A percentile compares a stretch with the other conserved stretches of the same genome.
These are phyloP conservation scores for Byssoonygena ceratinophila DNA, from an alignment of 2,329 filamentous ascomycete genomes.

Conservation along the genomic window DNA sequence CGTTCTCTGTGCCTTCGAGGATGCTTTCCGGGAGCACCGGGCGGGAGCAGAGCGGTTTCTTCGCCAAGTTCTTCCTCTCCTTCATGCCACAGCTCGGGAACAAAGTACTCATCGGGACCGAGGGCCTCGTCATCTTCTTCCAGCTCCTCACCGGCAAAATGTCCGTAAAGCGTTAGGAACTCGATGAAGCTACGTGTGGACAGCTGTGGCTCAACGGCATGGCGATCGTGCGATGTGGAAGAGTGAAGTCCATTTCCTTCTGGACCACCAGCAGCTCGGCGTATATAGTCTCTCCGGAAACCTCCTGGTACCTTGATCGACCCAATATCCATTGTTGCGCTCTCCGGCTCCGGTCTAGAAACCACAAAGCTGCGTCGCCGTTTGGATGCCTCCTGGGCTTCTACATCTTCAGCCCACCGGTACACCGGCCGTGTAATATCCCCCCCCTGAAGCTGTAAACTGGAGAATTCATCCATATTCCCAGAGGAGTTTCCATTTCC, in stretches of 20 bases:
- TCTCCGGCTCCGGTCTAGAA: slow-evolving; percentile 65
- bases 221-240: slow-evolving; percentile 30
- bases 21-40: slow-evolving; percentile 56
- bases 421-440: slow-evolving; percentile 94
- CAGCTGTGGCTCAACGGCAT: slow-evolving; percentile 46
- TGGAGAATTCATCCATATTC: slow-evolving; percentile 73
- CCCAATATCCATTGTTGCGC: slow-evolving; percentile 72
- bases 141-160: slow-evolving; percentile 93
- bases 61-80: slow-evolving; percentile 70
- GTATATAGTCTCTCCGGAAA: slow-evolving; percentile 80
- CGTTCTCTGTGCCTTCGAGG: slow-evolving; percentile 68
- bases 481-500: slow-evolving; percentile 23
- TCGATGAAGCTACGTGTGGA: slow-evolving; percentile 92
- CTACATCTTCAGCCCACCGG: slow-evolving; percentile 85
- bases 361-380: slow-evolving; percentile 83
- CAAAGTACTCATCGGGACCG: slow-evolving; percentile 78
- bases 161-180: slow-evolving; percentile 87
- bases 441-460: slow-evolving; percentile 81
- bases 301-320: slow-evolving; percentile 89
- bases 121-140: slow-evolving; percentile 92
- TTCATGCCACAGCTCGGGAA: slow-evolving; percentile 38
- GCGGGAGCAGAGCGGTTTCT: slow-evolving; percentile 67
- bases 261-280: slow-evolving; percentile 61
- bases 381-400: slow-evolving; percentile 49
- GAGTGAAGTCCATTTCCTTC: slow-evolving; percentile 33